These are phyloP conservation scores for Neurospora tetrasperma DNA, from an alignment of 495 filamentous ascomycete species.

Conservation along the genomic window DNA sequence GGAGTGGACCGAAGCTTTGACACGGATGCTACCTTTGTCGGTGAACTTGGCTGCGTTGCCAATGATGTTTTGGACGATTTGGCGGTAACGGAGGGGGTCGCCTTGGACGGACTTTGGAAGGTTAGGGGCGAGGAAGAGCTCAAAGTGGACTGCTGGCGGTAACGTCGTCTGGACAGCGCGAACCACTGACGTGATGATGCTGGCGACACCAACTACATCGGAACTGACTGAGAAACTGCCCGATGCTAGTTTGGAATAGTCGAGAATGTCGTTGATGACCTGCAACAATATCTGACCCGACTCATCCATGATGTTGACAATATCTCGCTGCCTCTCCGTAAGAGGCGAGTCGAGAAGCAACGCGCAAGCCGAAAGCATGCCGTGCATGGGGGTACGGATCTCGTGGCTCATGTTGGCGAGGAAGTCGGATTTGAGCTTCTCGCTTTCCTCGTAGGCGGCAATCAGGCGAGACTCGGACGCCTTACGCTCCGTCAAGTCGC, in stretches of 20 bases:
- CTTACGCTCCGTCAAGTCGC: slow-evolving; percentile 53
- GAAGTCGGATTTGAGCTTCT: slow-evolving; percentile 56
- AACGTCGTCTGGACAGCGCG: slow-evolving; percentile 33
- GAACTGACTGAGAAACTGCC: slow-evolving; percentile 36
- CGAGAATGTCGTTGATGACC: slow-evolving; percentile 44
- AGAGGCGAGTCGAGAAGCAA: slow-evolving; percentile 35
- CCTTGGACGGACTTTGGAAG: slow-evolving; percentile 33
- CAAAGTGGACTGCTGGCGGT: slow-evolving; percentile 24
- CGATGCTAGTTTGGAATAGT: slow-evolving; percentile 40
- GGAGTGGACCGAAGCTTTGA: slow-evolving; percentile 23
- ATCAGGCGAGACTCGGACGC: slow-evolving; percentile 48
- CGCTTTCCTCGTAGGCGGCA: slow-evolving; percentile 53
- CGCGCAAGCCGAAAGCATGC: slow-evolving; percentile 38
- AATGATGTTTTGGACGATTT: slow-evolving; percentile 39
- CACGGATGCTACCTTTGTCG: slow-evolving; percentile 30
- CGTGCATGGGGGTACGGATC: slow-evolving; percentile 44
- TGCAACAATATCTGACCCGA: slow-evolving; percentile 37
- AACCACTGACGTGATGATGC: slow-evolving; percentile 43
- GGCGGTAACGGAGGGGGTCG: slow-evolving; percentile 38
- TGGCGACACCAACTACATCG: slow-evolving; percentile 32
- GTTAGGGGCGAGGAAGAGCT: slow-evolving; percentile 27
- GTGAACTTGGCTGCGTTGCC: slow-evolving; percentile 42
- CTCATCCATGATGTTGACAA: slow-evolving; percentile 37
- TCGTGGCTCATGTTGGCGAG: slow-evolving; percentile 52
- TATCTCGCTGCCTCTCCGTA: slow-evolving; percentile 31